These are phyloP conservation scores for Hydrangea macrophylla DNA, from an alignment of 148 eudicot genomes.

Conservation along the genomic window DNA sequence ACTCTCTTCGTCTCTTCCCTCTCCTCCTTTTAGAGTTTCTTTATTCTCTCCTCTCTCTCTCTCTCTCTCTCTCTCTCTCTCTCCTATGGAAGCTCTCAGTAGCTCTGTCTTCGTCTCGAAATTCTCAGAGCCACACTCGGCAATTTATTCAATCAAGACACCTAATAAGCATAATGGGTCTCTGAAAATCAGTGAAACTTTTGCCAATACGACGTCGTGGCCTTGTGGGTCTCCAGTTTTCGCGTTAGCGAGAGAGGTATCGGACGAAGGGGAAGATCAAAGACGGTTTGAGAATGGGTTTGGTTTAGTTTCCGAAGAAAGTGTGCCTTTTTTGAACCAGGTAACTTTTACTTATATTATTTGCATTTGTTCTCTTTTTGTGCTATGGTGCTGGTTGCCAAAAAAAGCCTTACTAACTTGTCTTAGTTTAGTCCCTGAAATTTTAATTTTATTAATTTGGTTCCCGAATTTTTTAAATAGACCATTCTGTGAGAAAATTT, in stretches of 20 bases:
- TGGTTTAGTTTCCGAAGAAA: constrained; percentile 27
- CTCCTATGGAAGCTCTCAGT: constrained; percentile 43
- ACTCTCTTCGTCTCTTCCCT: no score
- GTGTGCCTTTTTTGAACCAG: constrained; percentile 23
- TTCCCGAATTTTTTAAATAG: not conserved
- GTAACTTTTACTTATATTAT: no score
- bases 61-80: not conserved
- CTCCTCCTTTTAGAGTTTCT: no score
- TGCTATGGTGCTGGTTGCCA: no score
- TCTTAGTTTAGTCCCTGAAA: not conserved
- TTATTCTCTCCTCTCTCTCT: no score
- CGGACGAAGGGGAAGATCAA: constrained; percentile 35
- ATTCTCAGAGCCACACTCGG: constrained; percentile 23
- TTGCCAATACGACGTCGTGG: constrained; percentile 20
- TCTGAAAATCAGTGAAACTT: constrained; percentile 31
- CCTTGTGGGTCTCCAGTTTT: constrained; percentile 29
- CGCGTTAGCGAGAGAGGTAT: constrained; percentile 30
- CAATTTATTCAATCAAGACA: constrained; percentile 16
- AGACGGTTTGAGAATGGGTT: constrained; percentile 24
- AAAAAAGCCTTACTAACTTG: no score
- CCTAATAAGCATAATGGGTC: constrained; percentile 23
- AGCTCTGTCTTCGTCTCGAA: constrained; percentile 32
- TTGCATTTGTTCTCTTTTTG: no score
- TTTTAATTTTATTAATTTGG: not conserved
- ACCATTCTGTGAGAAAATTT: no score